phyloP scores from a whole-genome alignment of 192 early-diverging fungal species.

The Mortierella hygrophila region DNA sequence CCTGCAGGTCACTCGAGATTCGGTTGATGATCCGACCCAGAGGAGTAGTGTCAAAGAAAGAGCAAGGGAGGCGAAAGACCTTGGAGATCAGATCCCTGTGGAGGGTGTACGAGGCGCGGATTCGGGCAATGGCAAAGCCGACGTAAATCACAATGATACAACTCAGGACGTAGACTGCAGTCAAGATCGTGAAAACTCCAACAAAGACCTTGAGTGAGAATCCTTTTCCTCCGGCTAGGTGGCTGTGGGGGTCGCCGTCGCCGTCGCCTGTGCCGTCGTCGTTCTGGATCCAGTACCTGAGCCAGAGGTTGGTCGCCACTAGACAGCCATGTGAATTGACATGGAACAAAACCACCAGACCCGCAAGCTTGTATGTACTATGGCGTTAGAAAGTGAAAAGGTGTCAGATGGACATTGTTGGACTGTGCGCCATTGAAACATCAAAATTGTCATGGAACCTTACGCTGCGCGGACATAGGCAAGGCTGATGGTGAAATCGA shows the following conservation, averaged over 20 bases:
- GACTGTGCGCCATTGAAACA: not conserved
- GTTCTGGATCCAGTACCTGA: constrained; percentile 69
- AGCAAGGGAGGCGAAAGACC: constrained; percentile 74
- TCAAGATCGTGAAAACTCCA: constrained; percentile 22
- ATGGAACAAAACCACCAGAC: constrained; percentile 62
- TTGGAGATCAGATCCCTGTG: constrained; percentile 68
- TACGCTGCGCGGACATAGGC: constrained; percentile 39
- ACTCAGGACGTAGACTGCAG: constrained; percentile 13
- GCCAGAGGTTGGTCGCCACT: constrained; percentile 68
- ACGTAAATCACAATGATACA: constrained; percentile 17
- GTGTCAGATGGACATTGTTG: not conserved
- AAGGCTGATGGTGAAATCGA: constrained; percentile 23
- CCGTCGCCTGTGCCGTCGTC: constrained; percentile 42
- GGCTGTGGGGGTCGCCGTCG: constrained; percentile 8
- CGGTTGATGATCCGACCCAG: constrained; percentile 80
- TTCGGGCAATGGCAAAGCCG: constrained; percentile 53
- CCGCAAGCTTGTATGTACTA: constrained; percentile 53
- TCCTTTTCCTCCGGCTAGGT: constrained; percentile 19
- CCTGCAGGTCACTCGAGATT: constrained; percentile 86
- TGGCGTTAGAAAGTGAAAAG: not conserved
- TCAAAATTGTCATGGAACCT: not conserved
- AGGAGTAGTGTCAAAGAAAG: constrained; percentile 92
- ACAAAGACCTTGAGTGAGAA: constrained; percentile 59
- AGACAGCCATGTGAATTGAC: constrained; percentile 56
- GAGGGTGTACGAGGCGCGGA: constrained; percentile 68